Conservation (phyloP, 202 grass and related monocot genomes). For the Schoenoplectus tabernaemontani region DNA sequence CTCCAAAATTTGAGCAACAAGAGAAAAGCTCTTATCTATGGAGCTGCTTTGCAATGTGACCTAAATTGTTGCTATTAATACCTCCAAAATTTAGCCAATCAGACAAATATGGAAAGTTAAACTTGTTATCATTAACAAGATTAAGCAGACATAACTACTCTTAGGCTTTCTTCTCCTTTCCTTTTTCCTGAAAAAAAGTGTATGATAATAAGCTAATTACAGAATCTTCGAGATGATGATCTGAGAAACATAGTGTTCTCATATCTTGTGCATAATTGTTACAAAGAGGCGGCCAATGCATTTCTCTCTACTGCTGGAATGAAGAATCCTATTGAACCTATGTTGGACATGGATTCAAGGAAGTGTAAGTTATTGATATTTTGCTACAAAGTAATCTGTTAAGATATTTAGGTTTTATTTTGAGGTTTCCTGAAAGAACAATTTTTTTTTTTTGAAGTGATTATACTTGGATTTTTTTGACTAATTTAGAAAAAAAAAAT, state of each 20-base stretch:
- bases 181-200: not conserved
- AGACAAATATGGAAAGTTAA: not conserved
- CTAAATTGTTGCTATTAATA: not conserved
- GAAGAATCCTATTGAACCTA: constrained; percentile 64
- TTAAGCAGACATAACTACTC: not conserved
- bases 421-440: not conserved
- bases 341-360: constrained; percentile 68
- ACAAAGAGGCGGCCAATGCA: constrained; percentile 83
- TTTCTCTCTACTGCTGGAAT: constrained; percentile 67
- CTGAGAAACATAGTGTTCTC: constrained; percentile 62
- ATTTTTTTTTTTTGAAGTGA: not conserved
- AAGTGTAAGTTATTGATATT: constrained; percentile 52
- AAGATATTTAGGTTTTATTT: constrained; percentile 3
- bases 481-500: not conserved
- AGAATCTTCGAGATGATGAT: constrained; percentile 68
- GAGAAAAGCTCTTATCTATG: not conserved
- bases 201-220: not conserved
- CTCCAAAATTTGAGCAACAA: not conserved
- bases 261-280: constrained; percentile 99
- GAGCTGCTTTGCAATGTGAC: not conserved
- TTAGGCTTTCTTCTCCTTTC: not conserved
- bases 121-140: not conserved
- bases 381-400: not conserved
- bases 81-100: constrained; percentile 2
- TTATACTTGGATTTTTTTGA: not conserved